Evolutionary conservation across 2,329 filamentous ascomycete genomes (phyloP).

Genomic region (Lasiodiplodia theobromae): DNA sequence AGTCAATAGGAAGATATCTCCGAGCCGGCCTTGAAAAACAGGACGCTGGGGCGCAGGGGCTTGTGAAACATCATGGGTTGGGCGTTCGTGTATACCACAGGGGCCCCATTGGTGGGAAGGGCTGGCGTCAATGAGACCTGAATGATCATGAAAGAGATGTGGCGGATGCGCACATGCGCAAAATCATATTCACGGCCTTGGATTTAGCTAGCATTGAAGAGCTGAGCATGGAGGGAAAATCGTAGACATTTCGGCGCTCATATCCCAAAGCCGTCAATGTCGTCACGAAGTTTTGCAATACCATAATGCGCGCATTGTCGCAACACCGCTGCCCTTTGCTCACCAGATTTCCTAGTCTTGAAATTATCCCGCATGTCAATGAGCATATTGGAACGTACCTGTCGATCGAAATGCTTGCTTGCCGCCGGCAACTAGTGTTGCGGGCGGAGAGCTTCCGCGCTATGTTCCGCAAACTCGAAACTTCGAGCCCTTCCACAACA

Average conservation of each 20-base stretch:
- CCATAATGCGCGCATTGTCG: background rate
- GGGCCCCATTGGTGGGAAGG: background rate
- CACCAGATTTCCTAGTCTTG: background rate
- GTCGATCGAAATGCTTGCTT: background rate
- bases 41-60: background rate
- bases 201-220: background rate
- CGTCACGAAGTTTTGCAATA: constrained; percentile 14
- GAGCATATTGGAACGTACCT: background rate
- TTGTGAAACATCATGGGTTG: background rate
- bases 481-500: constrained; percentile 2
- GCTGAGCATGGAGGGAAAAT: constrained; percentile 5
- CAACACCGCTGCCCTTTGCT: background rate
- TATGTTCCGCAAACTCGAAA: constrained; percentile 14
- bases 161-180: background rate
- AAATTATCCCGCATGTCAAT: background rate
- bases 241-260: background rate
- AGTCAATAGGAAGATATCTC: background rate
- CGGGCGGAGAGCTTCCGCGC: constrained; percentile 21
- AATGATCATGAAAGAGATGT: background rate
- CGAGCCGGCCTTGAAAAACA: background rate
- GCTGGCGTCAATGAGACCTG: background rate
- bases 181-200: background rate
- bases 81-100: background rate
- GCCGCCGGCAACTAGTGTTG: background rate
- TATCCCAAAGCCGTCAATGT: background rate